These are phyloP conservation scores for Penicillium carneum DNA, from an alignment of 2,329 filamentous ascomycete genomes.

Conservation along the genomic window DNA sequence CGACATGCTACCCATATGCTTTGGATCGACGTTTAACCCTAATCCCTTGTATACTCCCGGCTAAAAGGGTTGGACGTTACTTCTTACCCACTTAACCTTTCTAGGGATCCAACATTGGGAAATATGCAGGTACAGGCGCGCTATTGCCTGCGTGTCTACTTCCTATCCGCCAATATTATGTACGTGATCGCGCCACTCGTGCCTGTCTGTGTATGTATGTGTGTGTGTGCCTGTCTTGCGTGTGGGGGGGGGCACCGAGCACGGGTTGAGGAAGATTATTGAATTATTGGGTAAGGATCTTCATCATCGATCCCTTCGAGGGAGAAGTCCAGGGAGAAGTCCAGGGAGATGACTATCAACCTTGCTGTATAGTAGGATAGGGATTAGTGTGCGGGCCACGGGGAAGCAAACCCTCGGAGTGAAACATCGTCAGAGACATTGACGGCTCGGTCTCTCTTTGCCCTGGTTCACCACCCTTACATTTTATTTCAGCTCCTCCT, in stretches of 20 bases:
- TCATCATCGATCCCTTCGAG: neutral
- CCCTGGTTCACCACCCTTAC: slow-evolving; percentile 19
- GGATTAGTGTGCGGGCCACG: slow-evolving; percentile 9
- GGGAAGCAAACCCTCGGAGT: slow-evolving; percentile 1
- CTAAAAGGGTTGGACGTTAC: neutral
- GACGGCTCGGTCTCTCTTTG: neutral
- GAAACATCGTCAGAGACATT: slow-evolving; percentile 17
- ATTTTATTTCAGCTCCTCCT: slow-evolving; percentile 7
- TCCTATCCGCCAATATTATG: slow-evolving; percentile 7
- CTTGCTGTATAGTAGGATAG: slow-evolving; percentile 2
- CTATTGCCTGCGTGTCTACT: slow-evolving; percentile 13
- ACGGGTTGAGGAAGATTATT: slow-evolving; percentile 19
- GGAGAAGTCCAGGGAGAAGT: neutral
- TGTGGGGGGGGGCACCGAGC: slow-evolving; percentile 14
- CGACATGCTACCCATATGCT: neutral
- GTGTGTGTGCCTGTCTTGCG: slow-evolving; percentile 11
- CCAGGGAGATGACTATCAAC: neutral
- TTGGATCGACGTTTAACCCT: slow-evolving; percentile 2
- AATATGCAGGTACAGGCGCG: slow-evolving; percentile 15
- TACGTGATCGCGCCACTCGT: slow-evolving; percentile 19
- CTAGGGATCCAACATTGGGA: neutral
- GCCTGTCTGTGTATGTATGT: neutral
- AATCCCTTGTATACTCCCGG: neutral
- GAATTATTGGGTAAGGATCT: slow-evolving; percentile 13
- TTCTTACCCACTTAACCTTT: neutral